Percentiles rank a stretch among this genome's conserved stretches.
phyloP scores from a whole-genome alignment of 2,329 filamentous ascomycete genomes.

The Nectriaceae sp. region DNA sequence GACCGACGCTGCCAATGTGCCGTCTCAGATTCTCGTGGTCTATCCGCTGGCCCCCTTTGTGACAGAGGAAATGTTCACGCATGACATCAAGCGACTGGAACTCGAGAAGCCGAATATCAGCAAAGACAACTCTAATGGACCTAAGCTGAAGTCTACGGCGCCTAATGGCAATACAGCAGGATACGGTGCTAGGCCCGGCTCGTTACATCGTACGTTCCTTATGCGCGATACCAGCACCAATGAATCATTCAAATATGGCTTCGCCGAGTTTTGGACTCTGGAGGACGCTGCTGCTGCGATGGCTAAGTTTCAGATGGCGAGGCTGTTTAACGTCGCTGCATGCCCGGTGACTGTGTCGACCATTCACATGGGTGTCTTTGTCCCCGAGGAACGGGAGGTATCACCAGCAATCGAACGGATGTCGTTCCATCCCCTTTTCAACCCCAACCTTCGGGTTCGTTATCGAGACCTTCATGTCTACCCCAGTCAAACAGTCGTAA shows the following conservation, averaged over 20 bases:
- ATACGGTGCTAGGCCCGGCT: conserved; percentile 70
- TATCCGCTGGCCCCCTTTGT: conserved; percentile 71
- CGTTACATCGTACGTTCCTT: conserved; percentile 75
- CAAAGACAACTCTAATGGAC: conserved; percentile 45
- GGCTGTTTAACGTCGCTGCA: conserved; percentile 77
- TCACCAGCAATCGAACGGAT: conserved; percentile 59
- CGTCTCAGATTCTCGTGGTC: conserved; percentile 76
- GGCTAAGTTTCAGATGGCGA: conserved; percentile 68
- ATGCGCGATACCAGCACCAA: conserved; percentile 72
- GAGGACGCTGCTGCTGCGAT: conserved; percentile 76
- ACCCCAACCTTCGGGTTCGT: conserved; percentile 66
- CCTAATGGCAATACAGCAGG: conserved; percentile 58
- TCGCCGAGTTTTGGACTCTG: conserved; percentile 78
- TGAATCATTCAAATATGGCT: conserved; percentile 79
- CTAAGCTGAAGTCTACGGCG: conserved; percentile 61
- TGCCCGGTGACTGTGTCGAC: conserved; percentile 71
- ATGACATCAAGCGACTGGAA: conserved; percentile 74
- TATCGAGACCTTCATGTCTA: conserved; percentile 79
- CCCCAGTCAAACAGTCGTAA: conserved; percentile 63
- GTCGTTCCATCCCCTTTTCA: conserved; percentile 71
- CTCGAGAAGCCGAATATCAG: conserved; percentile 55
- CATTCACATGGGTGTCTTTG: conserved; percentile 83
- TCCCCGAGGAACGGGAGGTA: conserved; percentile 65
- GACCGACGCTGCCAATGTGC: conserved; percentile 53
- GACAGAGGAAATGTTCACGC: conserved; percentile 71